Evolutionary conservation across 23 red algal species (phyloP).

Genomic region (Gracilaria gracilis): DNA sequence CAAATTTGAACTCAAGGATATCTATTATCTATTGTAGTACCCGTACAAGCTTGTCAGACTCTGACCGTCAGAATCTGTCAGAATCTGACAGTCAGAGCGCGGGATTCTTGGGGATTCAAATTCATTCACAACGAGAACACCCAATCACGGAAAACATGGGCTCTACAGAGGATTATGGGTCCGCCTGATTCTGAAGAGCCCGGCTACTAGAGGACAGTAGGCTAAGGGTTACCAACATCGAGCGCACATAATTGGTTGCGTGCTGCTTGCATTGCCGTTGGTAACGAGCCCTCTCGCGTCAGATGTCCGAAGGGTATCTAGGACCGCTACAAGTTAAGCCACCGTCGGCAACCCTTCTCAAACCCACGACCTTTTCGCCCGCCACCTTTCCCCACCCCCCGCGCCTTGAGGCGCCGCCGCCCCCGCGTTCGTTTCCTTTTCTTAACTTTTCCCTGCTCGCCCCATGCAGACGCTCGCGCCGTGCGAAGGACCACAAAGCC

Average conservation of each 20-base stretch:
- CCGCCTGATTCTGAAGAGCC: background rate
- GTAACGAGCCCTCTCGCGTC: background rate
- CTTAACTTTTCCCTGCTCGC: background rate
- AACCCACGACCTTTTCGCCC: background rate
- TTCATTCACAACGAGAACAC: background rate
- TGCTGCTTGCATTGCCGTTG: slow-evolving; percentile 31
- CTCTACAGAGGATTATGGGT: too few relatives aligned
- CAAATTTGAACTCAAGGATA: too few relatives aligned
- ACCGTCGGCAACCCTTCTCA: background rate
- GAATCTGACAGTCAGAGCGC: too few relatives aligned
- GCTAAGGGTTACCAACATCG: background rate
- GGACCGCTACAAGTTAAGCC: slow-evolving; percentile 5
- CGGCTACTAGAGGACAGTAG: background rate
- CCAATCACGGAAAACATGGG: too few relatives aligned
- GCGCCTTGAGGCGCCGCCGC: background rate
- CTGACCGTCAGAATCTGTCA: too few relatives aligned
- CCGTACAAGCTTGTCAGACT: too few relatives aligned
- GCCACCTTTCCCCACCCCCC: background rate
- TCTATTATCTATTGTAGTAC: too few relatives aligned
- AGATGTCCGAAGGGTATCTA: background rate
- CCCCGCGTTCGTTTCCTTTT: background rate
- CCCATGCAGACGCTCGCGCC: slow-evolving; percentile 29
- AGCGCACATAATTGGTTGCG: slow-evolving; percentile 2
- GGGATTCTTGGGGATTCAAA: background rate
- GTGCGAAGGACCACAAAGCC: slow-evolving; percentile 20